phyloP scores from a whole-genome alignment of 1,284 basidiomycete species.

The Heliocybe sulcata region DNA sequence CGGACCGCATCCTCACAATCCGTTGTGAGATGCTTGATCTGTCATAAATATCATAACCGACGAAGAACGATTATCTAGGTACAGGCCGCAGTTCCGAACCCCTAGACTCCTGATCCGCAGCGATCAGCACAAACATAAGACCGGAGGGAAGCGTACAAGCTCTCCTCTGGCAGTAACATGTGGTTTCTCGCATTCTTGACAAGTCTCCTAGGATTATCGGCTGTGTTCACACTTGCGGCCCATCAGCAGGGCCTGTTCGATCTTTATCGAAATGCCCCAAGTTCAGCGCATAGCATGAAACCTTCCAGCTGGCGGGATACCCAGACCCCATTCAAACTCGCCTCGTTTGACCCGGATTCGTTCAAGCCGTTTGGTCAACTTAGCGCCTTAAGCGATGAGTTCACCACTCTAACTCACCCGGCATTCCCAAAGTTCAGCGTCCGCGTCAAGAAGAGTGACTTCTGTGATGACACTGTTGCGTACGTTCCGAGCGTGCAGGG shows the following conservation, averaged over 20 bases:
- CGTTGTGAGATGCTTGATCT: too few relatives aligned
- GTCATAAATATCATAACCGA: too few relatives aligned
- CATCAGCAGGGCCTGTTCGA: background rate
- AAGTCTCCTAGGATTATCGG: background rate
- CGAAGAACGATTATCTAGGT: too few relatives aligned
- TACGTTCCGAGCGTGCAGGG: too few relatives aligned
- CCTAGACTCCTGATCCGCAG: background rate
- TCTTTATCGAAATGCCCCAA: too few relatives aligned
- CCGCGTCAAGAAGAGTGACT: constrained; percentile 12
- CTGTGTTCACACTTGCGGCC: background rate
- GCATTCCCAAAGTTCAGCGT: constrained; percentile 8
- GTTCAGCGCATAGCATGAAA: too few relatives aligned
- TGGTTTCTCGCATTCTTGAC: too few relatives aligned
- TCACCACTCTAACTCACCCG: constrained; percentile 11
- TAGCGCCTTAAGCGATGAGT: constrained; percentile 1
- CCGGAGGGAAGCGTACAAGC: background rate
- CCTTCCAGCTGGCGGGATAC: too few relatives aligned
- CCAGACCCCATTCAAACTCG: background rate
- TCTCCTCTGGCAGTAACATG: background rate
- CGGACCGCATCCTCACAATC: too few relatives aligned
- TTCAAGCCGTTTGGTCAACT: background rate
- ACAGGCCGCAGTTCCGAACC: too few relatives aligned
- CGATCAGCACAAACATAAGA: background rate
- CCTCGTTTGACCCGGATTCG: background rate
- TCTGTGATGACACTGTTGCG: constrained; percentile 14